Evolutionary conservation across 2,329 filamentous ascomycete genomes (phyloP), one percentile per base, ranked within the genome.

Genomic region (Aureobasidium pullulans): DNA sequence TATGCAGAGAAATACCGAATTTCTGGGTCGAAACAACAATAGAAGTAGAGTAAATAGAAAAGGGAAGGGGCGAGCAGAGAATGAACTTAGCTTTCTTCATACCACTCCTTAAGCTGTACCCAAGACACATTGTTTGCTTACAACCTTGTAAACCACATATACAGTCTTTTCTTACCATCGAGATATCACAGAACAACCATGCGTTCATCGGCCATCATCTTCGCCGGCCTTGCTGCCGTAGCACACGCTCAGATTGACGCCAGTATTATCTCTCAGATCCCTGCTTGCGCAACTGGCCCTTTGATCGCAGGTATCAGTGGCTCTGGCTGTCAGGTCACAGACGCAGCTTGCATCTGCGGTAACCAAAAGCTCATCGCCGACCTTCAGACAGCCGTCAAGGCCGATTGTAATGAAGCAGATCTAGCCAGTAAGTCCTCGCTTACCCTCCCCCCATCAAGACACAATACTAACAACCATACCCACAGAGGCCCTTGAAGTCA

Each of bases 341-440:
- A 59, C 37, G 19, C 47, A 2, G 31, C n/a, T 31, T 59, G 57
- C 19, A 59, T 59, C 36, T 59, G 57, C 37, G 16, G 47, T 10
- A 59, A 59, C 46, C n/a, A 36, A n/a, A 29, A 34, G 36, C 37
- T 59, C 31, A 39, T 42, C 6, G 19, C 42, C 6, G 28, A 32
- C 29, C 36, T 59, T 4, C 13, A 46, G 19, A 15, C 44, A 6
- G 44, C 46, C 37, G 40, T 59, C 15, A n/a, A 46, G 36, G 34
- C 37, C 10, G 36, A 29, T 11, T 59, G 57, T 34, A 42, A 23
- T 9, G 42, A 28, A 40, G 29, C 15, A n/a, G 57, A 59, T 44
- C 36, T 40, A 34, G 47, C 37, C 47, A 52, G 57, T 56, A 56
- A 56, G 52, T 29, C 9, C 15, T 2, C 28, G 10, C 7, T 16